Base-by-base conservation (phyloP, 495 filamentous ascomycete genomes). In the Penicillium manginii region DNA sequence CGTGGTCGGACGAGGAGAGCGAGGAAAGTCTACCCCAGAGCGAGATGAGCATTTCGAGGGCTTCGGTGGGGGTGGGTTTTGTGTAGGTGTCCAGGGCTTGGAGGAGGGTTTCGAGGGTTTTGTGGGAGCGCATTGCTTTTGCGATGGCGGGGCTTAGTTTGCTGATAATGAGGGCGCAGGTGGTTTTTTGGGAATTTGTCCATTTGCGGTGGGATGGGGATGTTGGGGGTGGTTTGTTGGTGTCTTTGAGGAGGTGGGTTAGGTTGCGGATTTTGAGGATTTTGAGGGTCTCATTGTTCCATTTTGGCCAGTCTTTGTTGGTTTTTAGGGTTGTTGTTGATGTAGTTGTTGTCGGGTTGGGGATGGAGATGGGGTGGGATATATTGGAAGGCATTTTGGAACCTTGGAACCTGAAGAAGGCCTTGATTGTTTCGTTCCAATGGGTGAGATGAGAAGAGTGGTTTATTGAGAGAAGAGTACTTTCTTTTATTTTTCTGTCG, bases 251-350 rank as follows among this genome's bases (percentile, higher is more conserved):
- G 21, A 47, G 45, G 10, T 1, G 21, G 45, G 19, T 26, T 2
- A 47, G 15, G 21, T n/a, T 8, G 9, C 45, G 18, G 2, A 26
- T 22, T 47, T 26, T 22, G 9, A 47, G 19, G n/a, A 3, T 47
- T 11, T 23, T 10, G 45, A 26, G 8, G 8, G 22, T 47, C 26
- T 47, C 9, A 11, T 15, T 7, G 21, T 47, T 47, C 45, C 45
- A 47, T 47, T 47, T 26, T 47, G 45, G 45, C 45, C 45, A 47
- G 45, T 47, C 22, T 47, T 47, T 19, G 18, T 15, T 47, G 45
- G 26, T 26, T 26, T 22, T 47, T 7, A 47, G 21, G 21, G 26
- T 26, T 26, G 23, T 26, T 3, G 23, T 26, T 26, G 23, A 6
- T 3, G 4, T 2, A 4, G 23, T 5, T 23, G 2, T 23, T 2